Evolutionary conservation across 352 stramenopile species (phyloP).

Genomic region (Pythium rhizo-oryzae): DNA sequence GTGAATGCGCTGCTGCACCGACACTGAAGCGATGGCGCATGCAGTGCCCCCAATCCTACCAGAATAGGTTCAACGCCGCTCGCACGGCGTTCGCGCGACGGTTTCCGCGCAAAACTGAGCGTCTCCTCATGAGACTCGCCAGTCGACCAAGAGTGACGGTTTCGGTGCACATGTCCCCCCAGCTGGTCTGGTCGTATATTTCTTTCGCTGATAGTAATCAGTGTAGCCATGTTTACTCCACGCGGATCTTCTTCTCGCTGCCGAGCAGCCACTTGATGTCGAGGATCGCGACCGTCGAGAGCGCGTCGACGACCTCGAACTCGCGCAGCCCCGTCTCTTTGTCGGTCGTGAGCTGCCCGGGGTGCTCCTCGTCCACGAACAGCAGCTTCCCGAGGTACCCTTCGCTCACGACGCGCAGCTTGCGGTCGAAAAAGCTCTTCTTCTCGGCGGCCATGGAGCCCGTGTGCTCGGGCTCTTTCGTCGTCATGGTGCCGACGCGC

Average conservation of each 20-base stretch:
- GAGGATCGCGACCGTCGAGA: conserved; percentile 47
- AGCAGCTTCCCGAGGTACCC: conserved; percentile 38
- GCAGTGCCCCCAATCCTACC: too few species aligned
- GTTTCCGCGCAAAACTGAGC: too few species aligned
- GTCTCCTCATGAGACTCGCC: too few species aligned
- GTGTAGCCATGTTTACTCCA: neutral
- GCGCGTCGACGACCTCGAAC: conserved; percentile 41
- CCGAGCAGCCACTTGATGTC: conserved; percentile 55
- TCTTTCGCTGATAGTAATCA: too few species aligned
- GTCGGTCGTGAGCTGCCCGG: conserved; percentile 38
- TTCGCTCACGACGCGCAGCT: conserved; percentile 38
- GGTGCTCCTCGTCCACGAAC: conserved; percentile 36
- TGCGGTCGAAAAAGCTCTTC: conserved; percentile 46
- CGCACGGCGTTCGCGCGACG: too few species aligned
- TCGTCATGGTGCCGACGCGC: neutral
- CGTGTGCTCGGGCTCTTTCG: neutral
- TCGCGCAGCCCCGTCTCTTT: conserved; percentile 31
- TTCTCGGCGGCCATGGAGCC: conserved; percentile 8
- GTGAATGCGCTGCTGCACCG: too few species aligned
- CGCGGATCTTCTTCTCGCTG: conserved; percentile 10
- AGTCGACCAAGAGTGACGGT: too few species aligned
- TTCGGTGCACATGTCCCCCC: too few species aligned
- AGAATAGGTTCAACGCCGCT: too few species aligned
- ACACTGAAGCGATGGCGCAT: too few species aligned
- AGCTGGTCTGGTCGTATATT: too few species aligned